Percentiles rank a stretch among this genome's conserved stretches.
Conservation (phyloP, 1,139 yeast genomes). For the Suhomyces bribrorum region DNA sequence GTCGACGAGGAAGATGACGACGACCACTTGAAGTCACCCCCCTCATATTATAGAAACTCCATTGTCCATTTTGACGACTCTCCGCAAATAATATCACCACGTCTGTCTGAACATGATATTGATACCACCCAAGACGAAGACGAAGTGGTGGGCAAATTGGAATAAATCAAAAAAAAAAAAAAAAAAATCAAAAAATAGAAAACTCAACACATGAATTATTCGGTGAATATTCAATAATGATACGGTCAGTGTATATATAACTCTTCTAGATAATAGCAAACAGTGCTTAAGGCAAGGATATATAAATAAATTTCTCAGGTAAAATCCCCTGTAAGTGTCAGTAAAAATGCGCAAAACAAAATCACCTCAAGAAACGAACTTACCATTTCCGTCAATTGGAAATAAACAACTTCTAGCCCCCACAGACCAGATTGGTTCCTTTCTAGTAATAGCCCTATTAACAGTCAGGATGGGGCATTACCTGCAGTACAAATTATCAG, state of each 20-base stretch:
- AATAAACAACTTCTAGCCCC: too few relatives aligned
- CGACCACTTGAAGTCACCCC: conserved; percentile 11
- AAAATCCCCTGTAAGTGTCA: too few relatives aligned
- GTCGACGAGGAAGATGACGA: conserved; percentile 8
- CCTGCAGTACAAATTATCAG: too few relatives aligned
- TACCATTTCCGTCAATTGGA: too few relatives aligned
- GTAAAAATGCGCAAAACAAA: too few relatives aligned
- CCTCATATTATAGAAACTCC: conserved; percentile 8
- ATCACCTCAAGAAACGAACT: too few relatives aligned
- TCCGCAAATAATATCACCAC: conserved; percentile 9
- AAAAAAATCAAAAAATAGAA: not conserved
- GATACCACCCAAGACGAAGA: conserved; percentile 14
- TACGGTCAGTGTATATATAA: not conserved
- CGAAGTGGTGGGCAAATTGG: conserved; percentile 28
- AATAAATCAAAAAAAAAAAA: conserved; percentile 9
- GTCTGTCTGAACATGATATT: conserved; percentile 3
- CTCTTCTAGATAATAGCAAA: not conserved
- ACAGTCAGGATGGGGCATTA: too few relatives aligned
- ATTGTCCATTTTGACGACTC: conserved; percentile 6
- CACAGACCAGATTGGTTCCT: too few relatives aligned
- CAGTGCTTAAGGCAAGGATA: not conserved
- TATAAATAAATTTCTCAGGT: not conserved
- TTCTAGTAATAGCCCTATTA: too few relatives aligned
- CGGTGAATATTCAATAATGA: too few relatives aligned
- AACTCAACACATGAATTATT: too few relatives aligned